These are phyloP conservation scores for Oropetium thomaeum DNA, from an alignment of 176 grass and related monocot species.

Conservation along the genomic window DNA sequence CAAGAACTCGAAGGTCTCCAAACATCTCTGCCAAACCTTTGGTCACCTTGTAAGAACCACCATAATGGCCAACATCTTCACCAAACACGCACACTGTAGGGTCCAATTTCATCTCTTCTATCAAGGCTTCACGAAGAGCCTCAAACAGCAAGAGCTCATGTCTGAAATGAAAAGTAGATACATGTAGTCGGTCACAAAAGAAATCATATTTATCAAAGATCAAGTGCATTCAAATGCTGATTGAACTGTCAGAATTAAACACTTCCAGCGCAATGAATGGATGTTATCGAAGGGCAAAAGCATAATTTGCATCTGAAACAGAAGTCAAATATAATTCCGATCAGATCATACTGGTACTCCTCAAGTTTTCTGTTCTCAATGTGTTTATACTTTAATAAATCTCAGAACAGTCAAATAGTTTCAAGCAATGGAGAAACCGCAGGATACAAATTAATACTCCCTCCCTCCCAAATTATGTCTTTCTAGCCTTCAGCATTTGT, in stretches of 20 bases:
- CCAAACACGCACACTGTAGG: constrained; percentile 79
- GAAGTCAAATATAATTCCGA: background rate
- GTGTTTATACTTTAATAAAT: background rate
- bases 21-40: constrained; percentile 76
- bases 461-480: too few relatives aligned
- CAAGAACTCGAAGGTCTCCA: constrained; percentile 87
- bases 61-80: constrained; percentile 86
- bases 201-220: background rate
- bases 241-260: background rate
- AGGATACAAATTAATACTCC: background rate
- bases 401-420: background rate
- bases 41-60: constrained; percentile 90
- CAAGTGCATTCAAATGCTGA: background rate
- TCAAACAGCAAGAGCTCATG: constrained; percentile 85
- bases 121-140: constrained; percentile 79
- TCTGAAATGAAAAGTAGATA: constrained; percentile 30
- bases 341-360: background rate
- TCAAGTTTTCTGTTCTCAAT: background rate
- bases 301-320: background rate
- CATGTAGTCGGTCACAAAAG: background rate
- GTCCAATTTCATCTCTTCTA: constrained; percentile 86
- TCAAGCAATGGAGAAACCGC: background rate
- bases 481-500: too few relatives aligned
- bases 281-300: background rate
- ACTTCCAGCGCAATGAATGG: background rate